Evolutionary conservation across 345 rosid species (phyloP).

Genomic region (Pistacia integerrima): DNA sequence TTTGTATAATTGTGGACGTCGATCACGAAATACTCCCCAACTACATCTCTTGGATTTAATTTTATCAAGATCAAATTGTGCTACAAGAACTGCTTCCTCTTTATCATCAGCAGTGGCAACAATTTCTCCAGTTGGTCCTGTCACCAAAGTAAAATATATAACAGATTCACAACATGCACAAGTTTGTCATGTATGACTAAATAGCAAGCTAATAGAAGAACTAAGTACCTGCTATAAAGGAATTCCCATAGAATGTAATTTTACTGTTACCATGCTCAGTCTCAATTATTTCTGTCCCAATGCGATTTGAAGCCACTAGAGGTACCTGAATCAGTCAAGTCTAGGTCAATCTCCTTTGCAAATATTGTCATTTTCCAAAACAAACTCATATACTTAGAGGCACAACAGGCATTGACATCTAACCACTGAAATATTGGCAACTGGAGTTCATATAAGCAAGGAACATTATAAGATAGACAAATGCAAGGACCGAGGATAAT

Average conservation of each 20-base stretch:
- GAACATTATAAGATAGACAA: conserved; percentile 5
- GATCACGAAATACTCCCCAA: conserved; percentile 94
- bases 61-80: conserved; percentile 73
- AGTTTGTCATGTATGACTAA: conserved; percentile 8
- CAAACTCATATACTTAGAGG: background rate
- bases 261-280: conserved; percentile 83
- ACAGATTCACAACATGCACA: background rate
- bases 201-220: conserved; percentile 1
- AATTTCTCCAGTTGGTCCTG: conserved; percentile 88
- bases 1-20: conserved; percentile 82
- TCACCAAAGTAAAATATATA: conserved; percentile 13
- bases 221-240: conserved; percentile 74
- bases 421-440: background rate
- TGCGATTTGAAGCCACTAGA: conserved; percentile 80
- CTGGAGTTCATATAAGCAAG: background rate
- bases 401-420: background rate
- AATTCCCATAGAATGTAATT: conserved; percentile 83
- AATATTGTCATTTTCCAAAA: conserved; percentile 1
- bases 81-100: conserved; percentile 77
- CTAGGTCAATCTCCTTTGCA: background rate
- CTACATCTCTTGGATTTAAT: conserved; percentile 75
- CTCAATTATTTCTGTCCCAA: conserved; percentile 76
- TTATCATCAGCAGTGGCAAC: conserved; percentile 71
- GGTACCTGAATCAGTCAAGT: conserved; percentile 56
- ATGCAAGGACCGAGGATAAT: background rate